Evolutionary conservation across 2,329 filamentous ascomycete species (phyloP), one percentile per base, ranked within the genome.

Genomic region (Aspergillus ochraceus): DNA sequence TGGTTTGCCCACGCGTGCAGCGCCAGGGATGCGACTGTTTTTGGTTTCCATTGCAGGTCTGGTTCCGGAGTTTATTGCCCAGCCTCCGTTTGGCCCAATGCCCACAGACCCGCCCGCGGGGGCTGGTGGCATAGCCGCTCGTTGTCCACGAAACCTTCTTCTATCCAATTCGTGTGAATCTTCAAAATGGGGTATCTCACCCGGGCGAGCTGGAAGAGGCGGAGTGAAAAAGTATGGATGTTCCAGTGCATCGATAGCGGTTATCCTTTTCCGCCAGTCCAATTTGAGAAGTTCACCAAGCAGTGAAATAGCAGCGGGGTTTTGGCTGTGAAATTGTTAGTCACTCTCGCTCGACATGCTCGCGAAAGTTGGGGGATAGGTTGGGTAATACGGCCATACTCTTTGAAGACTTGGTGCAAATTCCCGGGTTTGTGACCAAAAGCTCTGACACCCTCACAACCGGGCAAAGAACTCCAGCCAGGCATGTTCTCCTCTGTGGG

Each of bases 121-220:
- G 0, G 94, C 95, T 12, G 95, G 94, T 4, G 94, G 94, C 11
- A 94, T 83, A 22, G 88, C 90, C 22, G 90, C 90, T 71, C 91
- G 91, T 70, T 95, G 89, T 60, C 92, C 90, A 66, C 96, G 89
- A 68, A 92, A 94, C 76, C 94, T 96, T 73, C 92, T 87, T 54
- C 94, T 86, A 73, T 99, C 95, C n/a, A 98, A 82, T 76, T 99
- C 95, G 76, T 99, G 95, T 49, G 92, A 97, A 70, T 97, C 94
- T 72, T 96, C 91, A 70, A 97, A 98, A 17, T 81, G 85, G 2
- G 95, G 95, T n/a, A 99, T 84, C 54, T 98, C 92, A 64, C 90
- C 88, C 1, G 95, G 92, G 57, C 86, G 85, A 45, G 93, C 88
- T 9, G 95, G 95, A 4, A 90, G 81, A 4, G 95, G 95, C 1